Conservation (phyloP, 768 basidiomycete genomes). For the Lentinula raphanica region DNA sequence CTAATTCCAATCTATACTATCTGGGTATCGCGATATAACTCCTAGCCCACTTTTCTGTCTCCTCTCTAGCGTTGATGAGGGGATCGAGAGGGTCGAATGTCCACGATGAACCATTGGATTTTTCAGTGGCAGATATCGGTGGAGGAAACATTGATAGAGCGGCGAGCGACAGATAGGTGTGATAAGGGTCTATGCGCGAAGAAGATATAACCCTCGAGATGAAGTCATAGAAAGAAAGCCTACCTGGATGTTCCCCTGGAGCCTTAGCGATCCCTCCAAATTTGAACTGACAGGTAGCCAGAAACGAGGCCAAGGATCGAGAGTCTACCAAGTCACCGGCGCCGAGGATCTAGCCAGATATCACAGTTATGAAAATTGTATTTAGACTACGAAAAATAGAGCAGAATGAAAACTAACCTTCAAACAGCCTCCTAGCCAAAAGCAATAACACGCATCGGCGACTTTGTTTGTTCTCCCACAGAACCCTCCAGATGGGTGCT, state of each 20-base stretch:
- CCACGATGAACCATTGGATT: conserved; percentile 41
- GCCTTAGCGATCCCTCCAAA: conserved; percentile 87
- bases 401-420: conserved; percentile 39
- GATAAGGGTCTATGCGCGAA: conserved; percentile 72
- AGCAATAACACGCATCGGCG: conserved; percentile 93
- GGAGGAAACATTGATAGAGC: conserved; percentile 66
- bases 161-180: conserved; percentile 88
- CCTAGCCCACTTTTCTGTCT: conserved; percentile 65
- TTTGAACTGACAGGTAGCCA: conserved; percentile 77
- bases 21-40: not conserved
- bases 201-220: not conserved
- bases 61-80: conserved; percentile 61
- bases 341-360: conserved; percentile 57
- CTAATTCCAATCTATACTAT: not conserved
- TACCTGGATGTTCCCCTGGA: conserved; percentile 76
- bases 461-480: conserved; percentile 84
- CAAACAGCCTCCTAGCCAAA: conserved; percentile 87
- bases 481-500: conserved; percentile 71
- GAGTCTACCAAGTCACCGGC: conserved; percentile 53
- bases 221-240: conserved; percentile 12
- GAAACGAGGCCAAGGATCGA: conserved; percentile 51
- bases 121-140: conserved; percentile 22
- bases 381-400: not conserved
- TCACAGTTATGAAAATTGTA: conserved; percentile 1
- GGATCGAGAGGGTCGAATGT: conserved; percentile 58